Percentiles rank a stretch among this genome's conserved stretches.
phyloP scores from a whole-genome alignment of 1,284 basidiomycete species.

The Flammula alnicola region DNA sequence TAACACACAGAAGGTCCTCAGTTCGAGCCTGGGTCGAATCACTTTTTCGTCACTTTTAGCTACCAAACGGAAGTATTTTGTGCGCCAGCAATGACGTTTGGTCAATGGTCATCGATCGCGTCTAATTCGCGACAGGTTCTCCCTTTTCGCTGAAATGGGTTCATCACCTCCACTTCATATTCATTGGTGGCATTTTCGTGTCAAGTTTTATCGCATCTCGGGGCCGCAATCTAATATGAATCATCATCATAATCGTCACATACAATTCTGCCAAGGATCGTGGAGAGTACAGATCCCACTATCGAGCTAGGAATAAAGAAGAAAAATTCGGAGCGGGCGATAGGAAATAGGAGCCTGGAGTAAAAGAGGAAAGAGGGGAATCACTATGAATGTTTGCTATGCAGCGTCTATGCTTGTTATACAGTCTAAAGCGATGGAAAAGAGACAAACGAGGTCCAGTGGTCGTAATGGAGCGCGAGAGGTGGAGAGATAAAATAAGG shows the following conservation, averaged over 20 bases:
- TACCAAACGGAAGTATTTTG: no score
- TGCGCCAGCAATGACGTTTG: no score
- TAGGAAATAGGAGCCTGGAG: neutral
- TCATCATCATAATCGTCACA: no score
- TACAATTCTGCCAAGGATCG: no score
- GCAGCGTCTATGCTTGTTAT: conserved; percentile 1
- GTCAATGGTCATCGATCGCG: no score
- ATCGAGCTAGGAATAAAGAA: neutral
- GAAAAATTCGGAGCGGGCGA: neutral
- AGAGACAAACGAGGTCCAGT: no score
- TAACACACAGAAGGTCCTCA: conserved; percentile 40
- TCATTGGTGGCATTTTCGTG: no score
- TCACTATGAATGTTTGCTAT: neutral
- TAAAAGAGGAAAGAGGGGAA: neutral
- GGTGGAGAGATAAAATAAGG: neutral
- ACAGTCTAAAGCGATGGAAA: conserved; percentile 4
- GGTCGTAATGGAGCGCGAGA: neutral
- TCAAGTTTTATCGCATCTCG: no score
- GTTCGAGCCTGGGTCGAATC: conserved; percentile 39
- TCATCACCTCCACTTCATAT: no score
- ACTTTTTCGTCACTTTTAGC: conserved; percentile 18
- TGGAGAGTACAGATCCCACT: neutral
- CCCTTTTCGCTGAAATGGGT: no score
- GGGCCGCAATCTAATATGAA: no score
- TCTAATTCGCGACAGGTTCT: no score